Percentiles rank a stretch among this genome's conserved stretches.
These are phyloP conservation scores for Dryas alaskensis DNA, from an alignment of 306 rosid species.

Conservation along the genomic window DNA sequence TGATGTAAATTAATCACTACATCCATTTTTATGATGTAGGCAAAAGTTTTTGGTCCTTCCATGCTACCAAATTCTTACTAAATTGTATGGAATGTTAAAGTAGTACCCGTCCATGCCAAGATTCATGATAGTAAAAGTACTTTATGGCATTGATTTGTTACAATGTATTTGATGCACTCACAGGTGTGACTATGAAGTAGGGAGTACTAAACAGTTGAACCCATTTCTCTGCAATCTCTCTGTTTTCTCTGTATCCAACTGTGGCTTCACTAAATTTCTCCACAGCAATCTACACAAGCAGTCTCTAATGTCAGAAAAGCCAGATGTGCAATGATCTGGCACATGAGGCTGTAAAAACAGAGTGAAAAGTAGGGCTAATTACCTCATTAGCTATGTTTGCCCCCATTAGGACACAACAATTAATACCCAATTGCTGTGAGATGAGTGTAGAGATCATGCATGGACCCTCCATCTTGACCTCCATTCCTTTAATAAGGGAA, in stretches of 20 bases:
- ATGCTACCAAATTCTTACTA: background rate
- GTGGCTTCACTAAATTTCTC: slow-evolving; percentile 99
- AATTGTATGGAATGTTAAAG: background rate
- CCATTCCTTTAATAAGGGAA: slow-evolving; percentile 94
- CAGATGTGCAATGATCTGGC: slow-evolving; percentile 3
- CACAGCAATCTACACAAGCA: slow-evolving; percentile 57
- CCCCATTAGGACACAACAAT: slow-evolving; percentile 90
- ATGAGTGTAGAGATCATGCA: slow-evolving; percentile 86
- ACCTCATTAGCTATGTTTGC: slow-evolving; percentile 95
- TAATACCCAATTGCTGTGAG: slow-evolving; percentile 57
- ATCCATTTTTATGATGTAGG: background rate
- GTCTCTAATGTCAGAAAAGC: slow-evolving; percentile 6
- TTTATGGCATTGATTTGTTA: slow-evolving; percentile 6
- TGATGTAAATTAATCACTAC: background rate
- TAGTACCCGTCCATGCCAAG: background rate
- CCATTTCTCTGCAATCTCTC: slow-evolving; percentile 81
- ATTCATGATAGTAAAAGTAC: background rate
- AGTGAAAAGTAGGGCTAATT: background rate
- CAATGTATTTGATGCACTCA: slow-evolving; percentile 36
- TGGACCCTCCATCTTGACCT: slow-evolving; percentile 94
- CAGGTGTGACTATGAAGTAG: slow-evolving; percentile 76
- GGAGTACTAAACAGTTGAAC: slow-evolving; percentile 82
- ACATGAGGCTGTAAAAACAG: background rate
- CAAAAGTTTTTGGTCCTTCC: background rate
- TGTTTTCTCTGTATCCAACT: slow-evolving; percentile 69